Evolutionary conservation across 176 grass and related monocot species (phyloP).

Genomic region (Thalia dealbata): DNA sequence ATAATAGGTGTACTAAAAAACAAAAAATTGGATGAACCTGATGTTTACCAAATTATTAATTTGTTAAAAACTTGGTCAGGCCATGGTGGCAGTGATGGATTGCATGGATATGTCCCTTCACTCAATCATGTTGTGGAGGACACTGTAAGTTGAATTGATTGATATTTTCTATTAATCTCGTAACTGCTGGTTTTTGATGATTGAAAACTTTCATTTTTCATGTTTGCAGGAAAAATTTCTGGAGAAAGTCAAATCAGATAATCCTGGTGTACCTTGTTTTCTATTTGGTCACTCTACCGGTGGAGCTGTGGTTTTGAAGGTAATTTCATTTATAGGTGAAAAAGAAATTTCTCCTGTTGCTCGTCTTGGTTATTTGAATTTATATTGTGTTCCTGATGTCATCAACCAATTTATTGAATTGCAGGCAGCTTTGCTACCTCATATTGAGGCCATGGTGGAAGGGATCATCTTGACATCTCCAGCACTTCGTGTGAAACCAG

Average conservation of each 20-base stretch:
- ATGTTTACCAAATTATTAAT: neutral
- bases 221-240: constrained; percentile 47
- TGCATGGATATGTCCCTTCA: constrained; percentile 96
- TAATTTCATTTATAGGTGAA: constrained; percentile 33
- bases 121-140: constrained; percentile 85
- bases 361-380: constrained; percentile 18
- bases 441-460: constrained; percentile 55
- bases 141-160: constrained; percentile 38
- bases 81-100: constrained; percentile 92
- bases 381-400: neutral
- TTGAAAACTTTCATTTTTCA: neutral
- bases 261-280: constrained; percentile 75
- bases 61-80: constrained; percentile 31
- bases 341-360: constrained; percentile 37
- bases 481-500: constrained; percentile 82
- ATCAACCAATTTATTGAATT: constrained; percentile 17
- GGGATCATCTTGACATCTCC: constrained; percentile 94
- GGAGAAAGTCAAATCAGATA: constrained; percentile 60
- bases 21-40: neutral
- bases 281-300: constrained; percentile 95
- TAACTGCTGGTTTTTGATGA: neutral
- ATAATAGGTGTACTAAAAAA: neutral
- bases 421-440: constrained; percentile 72
- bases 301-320: constrained; percentile 90
- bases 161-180: neutral